Conservation (phyloP, 1,284 basidiomycete species). For the Fomitopsis palustris region DNA sequence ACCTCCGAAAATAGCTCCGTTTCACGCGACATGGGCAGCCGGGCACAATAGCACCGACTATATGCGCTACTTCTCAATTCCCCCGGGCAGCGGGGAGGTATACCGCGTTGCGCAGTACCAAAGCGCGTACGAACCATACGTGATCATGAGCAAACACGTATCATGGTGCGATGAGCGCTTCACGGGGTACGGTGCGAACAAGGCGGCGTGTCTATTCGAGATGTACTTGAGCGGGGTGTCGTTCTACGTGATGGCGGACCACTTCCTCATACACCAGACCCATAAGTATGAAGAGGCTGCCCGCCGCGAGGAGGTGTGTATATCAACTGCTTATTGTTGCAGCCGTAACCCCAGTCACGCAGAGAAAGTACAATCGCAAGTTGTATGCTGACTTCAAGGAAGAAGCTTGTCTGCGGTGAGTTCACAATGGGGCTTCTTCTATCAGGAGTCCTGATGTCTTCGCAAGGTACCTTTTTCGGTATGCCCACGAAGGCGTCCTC, state of each 20-base stretch:
- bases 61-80: constrained; percentile 57
- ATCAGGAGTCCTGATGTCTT: neutral
- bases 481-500: constrained; percentile 45
- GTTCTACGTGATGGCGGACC: constrained; percentile 79
- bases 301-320: constrained; percentile 62
- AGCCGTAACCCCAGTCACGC: no score
- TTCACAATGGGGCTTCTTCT: neutral
- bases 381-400: constrained; percentile 76
- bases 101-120: constrained; percentile 76
- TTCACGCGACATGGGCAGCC: constrained; percentile 72
- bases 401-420: constrained; percentile 63
- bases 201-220: constrained; percentile 64
- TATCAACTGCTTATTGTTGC: no score
- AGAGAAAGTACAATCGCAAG: constrained; percentile 76
- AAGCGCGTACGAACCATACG: constrained; percentile 80
- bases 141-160: constrained; percentile 74
- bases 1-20: constrained; percentile 54
- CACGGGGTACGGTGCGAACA: constrained; percentile 78
- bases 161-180: constrained; percentile 89
- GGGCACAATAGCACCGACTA: constrained; percentile 84
- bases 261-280: constrained; percentile 84
- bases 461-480: constrained; percentile 40
- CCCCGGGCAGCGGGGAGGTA: constrained; percentile 51
- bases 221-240: constrained; percentile 66
- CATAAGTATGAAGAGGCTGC: constrained; percentile 77